phyloP scores from a whole-genome alignment of 495 filamentous ascomycete genomes.

The Niebla homalea region DNA sequence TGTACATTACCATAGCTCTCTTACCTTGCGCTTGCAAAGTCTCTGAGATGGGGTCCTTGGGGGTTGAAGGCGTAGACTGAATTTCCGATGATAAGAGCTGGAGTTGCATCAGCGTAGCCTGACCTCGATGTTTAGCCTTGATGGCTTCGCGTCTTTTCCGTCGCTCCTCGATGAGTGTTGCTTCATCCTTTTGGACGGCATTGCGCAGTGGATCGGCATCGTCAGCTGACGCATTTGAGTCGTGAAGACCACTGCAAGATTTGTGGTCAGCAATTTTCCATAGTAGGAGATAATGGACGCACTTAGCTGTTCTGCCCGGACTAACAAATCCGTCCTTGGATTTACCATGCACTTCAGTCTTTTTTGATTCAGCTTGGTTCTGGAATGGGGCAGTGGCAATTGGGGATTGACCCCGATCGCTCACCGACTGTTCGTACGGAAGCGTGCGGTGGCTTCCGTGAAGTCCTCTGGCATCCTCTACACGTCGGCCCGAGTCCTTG shows the following conservation, averaged over 20 bases:
- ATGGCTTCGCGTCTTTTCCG: constrained; percentile 79
- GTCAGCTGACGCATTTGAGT: constrained; percentile 10
- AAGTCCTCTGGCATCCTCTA: constrained; percentile 1
- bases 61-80: constrained; percentile 41
- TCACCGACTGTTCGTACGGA: constrained; percentile 51
- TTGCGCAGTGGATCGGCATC: constrained; percentile 28
- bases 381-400: constrained; percentile 41
- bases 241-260: constrained; percentile 5
- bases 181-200: constrained; percentile 49
- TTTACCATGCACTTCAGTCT: constrained; percentile 40
- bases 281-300: constrained; percentile 18
- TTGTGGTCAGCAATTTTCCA: not conserved
- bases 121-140: constrained; percentile 65
- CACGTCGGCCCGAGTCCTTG: not conserved
- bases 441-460: constrained; percentile 22
- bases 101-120: constrained; percentile 59
- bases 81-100: constrained; percentile 58
- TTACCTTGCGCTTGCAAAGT: not conserved
- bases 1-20: not conserved
- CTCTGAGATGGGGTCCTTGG: constrained; percentile 14
- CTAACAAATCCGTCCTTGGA: constrained; percentile 13
- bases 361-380: constrained; percentile 54
- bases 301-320: constrained; percentile 25
- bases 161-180: constrained; percentile 69
- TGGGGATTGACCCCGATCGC: constrained; percentile 46